Evolutionary conservation across 2,329 filamentous ascomycete genomes (phyloP).

Genomic region (Neonectria hederae): DNA sequence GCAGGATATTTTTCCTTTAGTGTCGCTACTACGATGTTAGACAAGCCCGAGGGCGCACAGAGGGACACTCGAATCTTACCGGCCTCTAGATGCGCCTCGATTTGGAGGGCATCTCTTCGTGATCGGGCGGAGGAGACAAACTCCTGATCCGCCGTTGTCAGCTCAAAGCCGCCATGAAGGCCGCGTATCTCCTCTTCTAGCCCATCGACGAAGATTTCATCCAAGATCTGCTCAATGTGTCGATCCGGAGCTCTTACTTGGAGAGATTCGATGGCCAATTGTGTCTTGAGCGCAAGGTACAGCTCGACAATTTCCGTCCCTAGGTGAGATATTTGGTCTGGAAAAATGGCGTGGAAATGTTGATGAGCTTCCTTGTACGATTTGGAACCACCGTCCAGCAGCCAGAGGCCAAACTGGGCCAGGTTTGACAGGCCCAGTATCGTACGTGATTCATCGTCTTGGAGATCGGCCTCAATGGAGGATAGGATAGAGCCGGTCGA

Average conservation of each 20-base stretch:
- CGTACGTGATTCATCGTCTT: constrained; percentile 45
- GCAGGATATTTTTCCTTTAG: constrained; percentile 52
- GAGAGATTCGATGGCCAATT: constrained; percentile 63
- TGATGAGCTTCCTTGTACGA: constrained; percentile 55
- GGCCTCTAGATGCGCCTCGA: constrained; percentile 40
- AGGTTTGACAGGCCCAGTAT: constrained; percentile 60
- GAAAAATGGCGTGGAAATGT: constrained; percentile 57
- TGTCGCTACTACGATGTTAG: constrained; percentile 33
- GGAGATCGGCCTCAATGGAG: constrained; percentile 47
- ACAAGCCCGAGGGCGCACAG: not conserved
- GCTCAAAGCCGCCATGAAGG: constrained; percentile 44
- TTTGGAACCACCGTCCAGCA: constrained; percentile 50
- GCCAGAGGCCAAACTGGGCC: constrained; percentile 55
- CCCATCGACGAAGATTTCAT: constrained; percentile 65
- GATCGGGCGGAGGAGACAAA: constrained; percentile 47
- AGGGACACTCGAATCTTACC: constrained; percentile 38
- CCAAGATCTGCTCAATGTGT: constrained; percentile 61
- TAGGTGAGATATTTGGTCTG: constrained; percentile 56
- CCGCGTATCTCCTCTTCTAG: constrained; percentile 59
- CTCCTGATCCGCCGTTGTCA: constrained; percentile 48
- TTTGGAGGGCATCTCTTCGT: constrained; percentile 47
- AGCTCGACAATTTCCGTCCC: constrained; percentile 54
- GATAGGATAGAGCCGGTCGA: constrained; percentile 46
- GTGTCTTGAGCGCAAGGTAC: constrained; percentile 59
- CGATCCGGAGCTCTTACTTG: constrained; percentile 60